These are phyloP conservation scores for Irpex sp. DNA, from an alignment of 1,284 basidiomycete genomes.

Conservation along the genomic window DNA sequence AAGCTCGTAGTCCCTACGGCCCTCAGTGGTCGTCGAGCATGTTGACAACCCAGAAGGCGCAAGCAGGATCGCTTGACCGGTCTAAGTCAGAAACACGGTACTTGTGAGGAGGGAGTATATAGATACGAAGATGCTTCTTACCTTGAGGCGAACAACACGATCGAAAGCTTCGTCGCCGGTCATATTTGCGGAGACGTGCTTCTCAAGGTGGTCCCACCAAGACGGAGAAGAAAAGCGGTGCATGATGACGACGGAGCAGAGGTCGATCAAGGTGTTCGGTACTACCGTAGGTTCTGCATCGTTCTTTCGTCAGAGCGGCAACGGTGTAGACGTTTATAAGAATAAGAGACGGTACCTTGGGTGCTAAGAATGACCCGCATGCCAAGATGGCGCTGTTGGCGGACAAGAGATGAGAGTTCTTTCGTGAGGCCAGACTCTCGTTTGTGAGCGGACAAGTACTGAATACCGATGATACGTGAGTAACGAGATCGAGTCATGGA, in stretches of 20 bases:
- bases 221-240: constrained; percentile 70
- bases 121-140: constrained; percentile 18
- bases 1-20: background rate
- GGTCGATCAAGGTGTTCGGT: constrained; percentile 60
- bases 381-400: constrained; percentile 66
- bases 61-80: constrained; percentile 59
- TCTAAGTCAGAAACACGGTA: constrained; percentile 31
- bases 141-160: constrained; percentile 58
- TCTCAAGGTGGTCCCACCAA: constrained; percentile 65
- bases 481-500: background rate
- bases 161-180: constrained; percentile 55
- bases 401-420: constrained; percentile 50
- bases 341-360: constrained; percentile 41
- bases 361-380: constrained; percentile 72
- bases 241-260: constrained; percentile 58
- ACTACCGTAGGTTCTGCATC: constrained; percentile 63
- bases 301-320: background rate
- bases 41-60: constrained; percentile 54
- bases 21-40: constrained; percentile 1
- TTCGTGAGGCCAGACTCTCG: constrained; percentile 47
- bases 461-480: background rate
- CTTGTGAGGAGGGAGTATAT: background rate
- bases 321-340: background rate
- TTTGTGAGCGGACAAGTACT: constrained; percentile 55
- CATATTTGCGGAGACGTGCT: constrained; percentile 62